Evolutionary conservation across 352 stramenopile species (phyloP).

Genomic region (Globisporangium nagaii): DNA sequence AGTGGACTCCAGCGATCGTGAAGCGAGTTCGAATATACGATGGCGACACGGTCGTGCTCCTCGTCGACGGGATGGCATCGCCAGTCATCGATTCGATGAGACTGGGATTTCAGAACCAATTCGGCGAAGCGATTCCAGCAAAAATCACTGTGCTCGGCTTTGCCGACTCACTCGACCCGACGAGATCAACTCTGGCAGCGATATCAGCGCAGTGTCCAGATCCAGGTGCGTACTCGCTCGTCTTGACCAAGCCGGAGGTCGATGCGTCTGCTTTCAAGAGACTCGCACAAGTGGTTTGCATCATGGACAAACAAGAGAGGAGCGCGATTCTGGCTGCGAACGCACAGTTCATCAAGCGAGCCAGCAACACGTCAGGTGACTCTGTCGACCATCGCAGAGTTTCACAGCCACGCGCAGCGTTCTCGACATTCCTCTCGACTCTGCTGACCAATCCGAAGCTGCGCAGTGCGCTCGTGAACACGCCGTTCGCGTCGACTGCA

Average conservation of each 20-base stretch:
- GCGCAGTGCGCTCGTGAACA: constrained; percentile 1
- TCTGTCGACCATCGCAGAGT: background rate
- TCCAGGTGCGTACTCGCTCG: background rate
- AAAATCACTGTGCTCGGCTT: background rate
- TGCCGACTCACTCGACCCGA: too few species aligned
- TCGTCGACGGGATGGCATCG: background rate
- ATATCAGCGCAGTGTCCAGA: too few species aligned
- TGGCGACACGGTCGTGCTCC: constrained; percentile 3
- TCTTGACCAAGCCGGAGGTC: background rate
- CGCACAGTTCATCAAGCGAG: background rate
- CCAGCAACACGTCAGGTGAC: background rate
- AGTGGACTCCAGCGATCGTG: background rate
- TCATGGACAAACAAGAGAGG: background rate
- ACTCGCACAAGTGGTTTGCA: background rate
- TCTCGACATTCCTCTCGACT: background rate
- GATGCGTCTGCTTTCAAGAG: background rate
- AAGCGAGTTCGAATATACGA: background rate
- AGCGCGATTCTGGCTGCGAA: background rate
- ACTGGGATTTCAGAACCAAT: background rate
- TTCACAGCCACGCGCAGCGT: background rate
- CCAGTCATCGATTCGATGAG: background rate
- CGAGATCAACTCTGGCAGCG: background rate
- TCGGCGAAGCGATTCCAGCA: background rate
- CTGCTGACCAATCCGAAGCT: constrained; percentile 1
- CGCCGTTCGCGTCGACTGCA: constrained; percentile 1